These are phyloP conservation scores for Glycine latifolia DNA, from an alignment of 306 rosid species.

Conservation along the genomic window DNA sequence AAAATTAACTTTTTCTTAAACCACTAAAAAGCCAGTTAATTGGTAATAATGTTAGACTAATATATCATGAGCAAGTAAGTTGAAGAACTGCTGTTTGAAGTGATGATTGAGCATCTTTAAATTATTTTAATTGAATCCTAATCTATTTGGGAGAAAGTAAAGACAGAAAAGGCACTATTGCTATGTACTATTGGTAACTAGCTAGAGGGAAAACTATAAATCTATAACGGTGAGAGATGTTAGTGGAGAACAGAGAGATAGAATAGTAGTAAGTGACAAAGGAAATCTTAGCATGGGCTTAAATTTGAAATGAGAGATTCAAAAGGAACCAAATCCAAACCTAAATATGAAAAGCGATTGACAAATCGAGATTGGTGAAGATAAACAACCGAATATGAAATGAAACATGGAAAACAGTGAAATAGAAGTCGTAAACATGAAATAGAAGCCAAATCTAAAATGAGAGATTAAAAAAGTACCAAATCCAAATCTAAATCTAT, in stretches of 20 bases:
- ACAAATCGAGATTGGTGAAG: too few relatives aligned
- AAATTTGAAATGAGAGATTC: too few relatives aligned
- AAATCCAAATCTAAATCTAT: too few relatives aligned
- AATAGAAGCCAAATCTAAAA: too few relatives aligned
- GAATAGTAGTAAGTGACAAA: slow-evolving; percentile 44
- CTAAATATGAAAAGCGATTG: too few relatives aligned
- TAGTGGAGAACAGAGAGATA: slow-evolving; percentile 49
- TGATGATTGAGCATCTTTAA: slow-evolving; percentile 46
- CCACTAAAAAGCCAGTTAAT: slow-evolving; percentile 39
- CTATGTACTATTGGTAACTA: slow-evolving; percentile 36
- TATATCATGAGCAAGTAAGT: slow-evolving; percentile 42
- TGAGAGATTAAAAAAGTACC: too few relatives aligned
- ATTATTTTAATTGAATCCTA: slow-evolving; percentile 37
- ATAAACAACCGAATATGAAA: too few relatives aligned
- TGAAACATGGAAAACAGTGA: too few relatives aligned
- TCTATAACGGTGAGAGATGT: slow-evolving; percentile 45
- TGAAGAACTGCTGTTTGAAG: slow-evolving; percentile 40
- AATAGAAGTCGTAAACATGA: too few relatives aligned
- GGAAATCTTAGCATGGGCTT: slow-evolving; percentile 58
- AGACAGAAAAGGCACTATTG: slow-evolving; percentile 35
- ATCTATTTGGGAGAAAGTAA: slow-evolving; percentile 41
- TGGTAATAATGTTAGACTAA: slow-evolving; percentile 42
- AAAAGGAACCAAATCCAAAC: too few relatives aligned
- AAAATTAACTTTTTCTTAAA: background rate
- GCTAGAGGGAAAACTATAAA: slow-evolving; percentile 42